Base-by-base conservation (phyloP, 2,329 filamentous ascomycete species). In the Tolypocladium amazonense region DNA sequence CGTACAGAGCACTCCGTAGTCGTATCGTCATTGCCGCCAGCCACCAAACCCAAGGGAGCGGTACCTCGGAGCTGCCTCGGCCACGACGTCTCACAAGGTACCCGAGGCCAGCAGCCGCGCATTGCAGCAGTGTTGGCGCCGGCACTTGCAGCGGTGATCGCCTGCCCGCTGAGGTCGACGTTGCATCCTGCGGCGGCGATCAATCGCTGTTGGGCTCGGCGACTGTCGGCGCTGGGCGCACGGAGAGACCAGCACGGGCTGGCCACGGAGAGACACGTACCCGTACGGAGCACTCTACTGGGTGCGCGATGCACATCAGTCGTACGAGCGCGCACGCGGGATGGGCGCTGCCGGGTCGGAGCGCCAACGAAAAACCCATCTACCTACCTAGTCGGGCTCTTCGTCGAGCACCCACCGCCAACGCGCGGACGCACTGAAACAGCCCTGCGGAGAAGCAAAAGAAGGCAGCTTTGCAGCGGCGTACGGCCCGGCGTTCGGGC, bases 401-500 rank as follows among this genome's bases (percentile, higher is more conserved):
- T 47, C 45, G 6, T 2, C 4, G 23, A 27, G 45, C 45, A 12
- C 1, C 23, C 45, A 23, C 12, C 45, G 11, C 12, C 25, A 27
- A 33, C 47, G 47, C 47, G 47, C 47, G 27, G 27, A 33, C 47
- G 14, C 7, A n/a, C 8, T 47, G 45, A 47, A 27, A 47, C 45
- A 47, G 23, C 45, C 45, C 4, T 7, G 23, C 45, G 23, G n/a
- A 45, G 2, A 25, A 4, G 23, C 12, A 18, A 6, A 15, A 14
- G 12, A 27, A 50, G 14, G 11, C 25, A 20, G 45, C 25, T 11
- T 9, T 3, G 45, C 45, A 18, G 45, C 45, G 45, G 45, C 45
- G 45, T 50, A 25, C 5, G 45, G 12, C 15, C 14, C 68, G 69
- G 69, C 65, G 55, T 69, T 70, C 69, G 69, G 69, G 62, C 59